These are phyloP conservation scores for Penicillium herquei DNA, from an alignment of 495 filamentous ascomycete species.

Conservation along the genomic window DNA sequence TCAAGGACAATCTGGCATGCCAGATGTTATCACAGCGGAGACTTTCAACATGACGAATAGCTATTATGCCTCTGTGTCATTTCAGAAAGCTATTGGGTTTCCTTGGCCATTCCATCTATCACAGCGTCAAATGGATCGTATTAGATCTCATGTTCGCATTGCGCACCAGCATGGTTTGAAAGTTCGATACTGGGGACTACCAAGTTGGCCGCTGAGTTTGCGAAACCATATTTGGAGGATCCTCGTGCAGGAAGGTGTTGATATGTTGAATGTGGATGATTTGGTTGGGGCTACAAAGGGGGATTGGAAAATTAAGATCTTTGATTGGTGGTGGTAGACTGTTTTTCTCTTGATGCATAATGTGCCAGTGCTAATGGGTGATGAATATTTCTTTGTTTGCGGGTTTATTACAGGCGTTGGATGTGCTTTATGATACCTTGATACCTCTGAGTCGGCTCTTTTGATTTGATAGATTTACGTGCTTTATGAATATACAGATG, in stretches of 20 bases:
- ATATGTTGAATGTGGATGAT: constrained; percentile 80
- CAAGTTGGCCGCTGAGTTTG: constrained; percentile 70
- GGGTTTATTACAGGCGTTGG: background rate
- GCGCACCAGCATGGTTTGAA: constrained; percentile 70
- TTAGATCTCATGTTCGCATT: constrained; percentile 64
- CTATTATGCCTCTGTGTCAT: constrained; percentile 46
- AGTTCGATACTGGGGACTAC: constrained; percentile 77
- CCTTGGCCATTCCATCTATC: constrained; percentile 42
- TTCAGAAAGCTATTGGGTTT: constrained; percentile 37
- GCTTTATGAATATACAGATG: no score
- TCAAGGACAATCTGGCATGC: constrained; percentile 40
- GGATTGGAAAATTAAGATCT: constrained; percentile 42
- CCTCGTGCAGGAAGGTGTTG: constrained; percentile 69
- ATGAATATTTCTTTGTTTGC: constrained; percentile 1
- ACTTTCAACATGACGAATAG: constrained; percentile 48
- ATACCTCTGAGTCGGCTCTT: no score
- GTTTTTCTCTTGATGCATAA: constrained; percentile 1
- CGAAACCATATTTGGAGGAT: constrained; percentile 74
- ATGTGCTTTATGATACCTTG: constrained; percentile 10
- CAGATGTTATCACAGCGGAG: constrained; percentile 34
- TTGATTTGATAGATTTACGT: no score
- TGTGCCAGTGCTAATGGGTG: background rate
- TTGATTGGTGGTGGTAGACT: constrained; percentile 36
- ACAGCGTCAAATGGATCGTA: constrained; percentile 54
- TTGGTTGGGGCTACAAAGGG: constrained; percentile 50